Evolutionary conservation across 2,329 filamentous ascomycete species (phyloP), one percentile per base, ranked within the genome.

Genomic region (Cryphonectria radicalis): DNA sequence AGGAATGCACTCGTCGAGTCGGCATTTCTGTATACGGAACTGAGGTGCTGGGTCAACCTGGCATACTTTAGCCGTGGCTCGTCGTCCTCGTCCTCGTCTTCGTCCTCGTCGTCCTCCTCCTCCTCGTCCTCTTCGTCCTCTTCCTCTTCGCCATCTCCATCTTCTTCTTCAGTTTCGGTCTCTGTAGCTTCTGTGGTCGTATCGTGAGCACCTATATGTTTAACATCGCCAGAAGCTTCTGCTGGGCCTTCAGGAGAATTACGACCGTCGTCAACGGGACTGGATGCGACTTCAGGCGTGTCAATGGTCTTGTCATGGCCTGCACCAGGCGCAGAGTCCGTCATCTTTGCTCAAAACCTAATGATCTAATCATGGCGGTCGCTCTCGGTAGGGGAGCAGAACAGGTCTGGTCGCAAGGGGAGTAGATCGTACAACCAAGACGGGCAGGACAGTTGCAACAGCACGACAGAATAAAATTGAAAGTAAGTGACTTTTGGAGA

Each of bases 51-150:
- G 10, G 96, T 98, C 76, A 98, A 83, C 65, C 94, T 92, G 66
- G 92, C 92, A 80, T 98, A 98, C 82, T 99, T 99, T 77, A 99
- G 88, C 78, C 91, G 92, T 40, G 96, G 97, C 81, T 98, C 95
- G 25, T 98, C 95, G 7, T 98, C 95, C 3, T 96, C 94, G 0
- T 95, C 93, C 0, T 97, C 93, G 0, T 92, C 91, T 0, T 93
- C 91, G 0, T 94, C 92, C 0, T 91, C 90, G 0, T 90, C 88
- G 0, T 90, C 89, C 0, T 89, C 88, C 0, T 89, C 88, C 0
- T 85, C 94, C 0, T 95, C 93, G 0, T 97, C 88, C 0, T 85
- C 85, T 0, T 84, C 85, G 0, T 84, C 82, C 0, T 82, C 83
- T 0, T 82, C 83, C 0, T 84, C 83, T 0, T 83, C 86, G 0